Evolutionary conservation across 257 asterid species (phyloP), one percentile per base, ranked within the genome.

Genomic region (Nicotiana benthamiana): DNA sequence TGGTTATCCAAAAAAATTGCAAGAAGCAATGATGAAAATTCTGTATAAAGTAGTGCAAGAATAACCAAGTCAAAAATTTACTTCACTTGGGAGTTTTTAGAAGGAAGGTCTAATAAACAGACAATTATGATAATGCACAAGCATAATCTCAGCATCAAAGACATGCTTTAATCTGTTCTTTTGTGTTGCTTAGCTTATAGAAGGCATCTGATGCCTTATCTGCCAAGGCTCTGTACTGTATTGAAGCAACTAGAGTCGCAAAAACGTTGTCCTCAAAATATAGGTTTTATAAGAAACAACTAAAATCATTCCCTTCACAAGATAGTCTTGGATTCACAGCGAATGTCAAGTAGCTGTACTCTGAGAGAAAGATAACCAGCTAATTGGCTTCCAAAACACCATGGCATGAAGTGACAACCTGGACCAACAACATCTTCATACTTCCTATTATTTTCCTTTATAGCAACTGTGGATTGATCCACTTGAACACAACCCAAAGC

Each of bases 331-430:
- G 87, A 79, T 64, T 85, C 85, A 75, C 87, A 81, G 60, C 26
- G 54, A 36, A 84, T 53, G 24, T 84, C 87, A 15, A 84, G 85
- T 30, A 79, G 85, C 79, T 85, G 83, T 18, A 85, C 83, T 9
- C 87, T 76, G 28, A 85, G 57, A 0, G 85, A 53, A 36, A 85
- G 79, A 57, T 75, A 70, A 2, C 87, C 87, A 16, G 83, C 83
- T 75, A 79, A 56, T 74, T 79, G 75, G 48, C 82, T 82, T 28
- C 87, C 87, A 9, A 64, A 4, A 32, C 83, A 85, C 83, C 87
- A 85, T 1, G 87, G 85, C 87, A 85, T 65, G 61, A 82, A 85
- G 80, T 85, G 87, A 51, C 85, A 65, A 13, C 83, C 85, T 10
- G 87, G 85, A 26, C 67, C 32, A 82, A 85, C 77, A 43, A 82